Base-by-base conservation (phyloP, 139 green algal species). In the Coelastrella sp. region DNA sequence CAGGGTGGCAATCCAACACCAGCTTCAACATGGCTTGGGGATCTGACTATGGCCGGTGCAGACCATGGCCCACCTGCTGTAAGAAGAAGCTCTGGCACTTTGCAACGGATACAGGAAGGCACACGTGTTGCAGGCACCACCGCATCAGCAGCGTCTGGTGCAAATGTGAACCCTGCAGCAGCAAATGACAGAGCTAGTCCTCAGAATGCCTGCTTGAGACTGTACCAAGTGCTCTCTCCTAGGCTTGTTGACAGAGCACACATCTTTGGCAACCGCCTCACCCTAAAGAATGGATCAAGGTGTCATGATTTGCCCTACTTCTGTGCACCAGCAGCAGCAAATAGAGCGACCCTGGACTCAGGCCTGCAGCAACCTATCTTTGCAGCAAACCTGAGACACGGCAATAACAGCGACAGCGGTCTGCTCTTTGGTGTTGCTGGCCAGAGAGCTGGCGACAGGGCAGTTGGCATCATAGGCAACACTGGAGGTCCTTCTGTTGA, bases 251-350 rank as follows among this genome's bases (percentile, higher is more conserved):
- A 51, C 13, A 15, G 81, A 6, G 67, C 64, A 38, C 67, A 41
- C 23, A 15, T 84, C 37, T 90, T 90, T 35, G 66, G 67, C 40
- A 90, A 87, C 76, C 77, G 51, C 35, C 34, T 90, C 17, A 66
- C 67, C 2, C 35, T 90, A 17, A 88, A 86, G 59, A 75, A 86
- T 40, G 87, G 86, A 60, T 85, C 75, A 67, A 45, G 34, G 19
- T 84, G 76, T 43, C 77, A 76, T 69, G 87, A 90, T 50, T 40
- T 76, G 45, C 76, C 81, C n/a, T 90, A 85, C 87, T 90, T 88
- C 59, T 38, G 23, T 27, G 87, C 87, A 34, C 81, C 87, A 21
- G 87, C 80, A 82, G 81, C 37, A 57, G 32, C 72, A 17, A 81
- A 9, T 41, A 67, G 45, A 17, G 19, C 73, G 15, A 67, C 72